A percentile compares a stretch with the other conserved stretches of the same genome.
Evolutionary conservation across 192 early-diverging fungal species (phyloP).

Genomic region (Globomyces pollinis-pini): DNA sequence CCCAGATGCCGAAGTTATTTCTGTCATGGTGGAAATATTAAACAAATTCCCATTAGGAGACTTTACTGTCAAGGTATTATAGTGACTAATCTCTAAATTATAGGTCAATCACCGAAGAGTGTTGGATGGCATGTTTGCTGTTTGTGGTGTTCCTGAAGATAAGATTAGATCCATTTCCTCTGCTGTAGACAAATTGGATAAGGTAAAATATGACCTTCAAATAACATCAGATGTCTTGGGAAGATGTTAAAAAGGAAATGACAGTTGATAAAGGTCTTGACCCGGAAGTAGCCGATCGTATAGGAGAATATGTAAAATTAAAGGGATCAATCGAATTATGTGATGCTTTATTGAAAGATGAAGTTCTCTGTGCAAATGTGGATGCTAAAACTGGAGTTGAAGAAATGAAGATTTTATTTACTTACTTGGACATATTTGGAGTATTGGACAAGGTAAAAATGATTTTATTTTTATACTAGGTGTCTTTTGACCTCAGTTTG

Average conservation of each 20-base stretch:
- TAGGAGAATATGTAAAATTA: conserved; percentile 85
- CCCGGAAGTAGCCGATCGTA: conserved; percentile 72
- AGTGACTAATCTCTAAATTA: not conserved
- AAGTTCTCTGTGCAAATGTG: conserved; percentile 53
- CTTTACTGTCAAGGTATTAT: conserved; percentile 77
- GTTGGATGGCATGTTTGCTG: conserved; percentile 94
- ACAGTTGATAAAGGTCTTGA: conserved; percentile 82
- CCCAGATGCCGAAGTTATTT: conserved; percentile 87
- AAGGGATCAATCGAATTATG: conserved; percentile 71
- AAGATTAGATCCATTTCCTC: conserved; percentile 90
- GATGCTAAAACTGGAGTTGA: conserved; percentile 70
- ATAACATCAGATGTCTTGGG: conserved; percentile 64
- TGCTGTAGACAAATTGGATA: conserved; percentile 98
- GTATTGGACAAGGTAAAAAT: conserved; percentile 25
- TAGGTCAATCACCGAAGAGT: conserved; percentile 93
- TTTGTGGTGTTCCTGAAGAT: conserved; percentile 84
- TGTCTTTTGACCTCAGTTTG: conserved; percentile 89
- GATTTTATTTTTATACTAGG: conserved; percentile 30
- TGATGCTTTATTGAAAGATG: conserved; percentile 58
- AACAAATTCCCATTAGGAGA: conserved; percentile 69
- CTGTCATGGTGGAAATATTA: conserved; percentile 76
- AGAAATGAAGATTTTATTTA: conserved; percentile 81
- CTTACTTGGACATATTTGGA: conserved; percentile 74
- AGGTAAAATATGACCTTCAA: conserved; percentile 31
- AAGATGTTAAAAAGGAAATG: conserved; percentile 92